Evolutionary conservation across 1,139 yeast species (phyloP), one percentile per base, ranked within the genome.

Genomic region (Suhomyces yuchorum): DNA sequence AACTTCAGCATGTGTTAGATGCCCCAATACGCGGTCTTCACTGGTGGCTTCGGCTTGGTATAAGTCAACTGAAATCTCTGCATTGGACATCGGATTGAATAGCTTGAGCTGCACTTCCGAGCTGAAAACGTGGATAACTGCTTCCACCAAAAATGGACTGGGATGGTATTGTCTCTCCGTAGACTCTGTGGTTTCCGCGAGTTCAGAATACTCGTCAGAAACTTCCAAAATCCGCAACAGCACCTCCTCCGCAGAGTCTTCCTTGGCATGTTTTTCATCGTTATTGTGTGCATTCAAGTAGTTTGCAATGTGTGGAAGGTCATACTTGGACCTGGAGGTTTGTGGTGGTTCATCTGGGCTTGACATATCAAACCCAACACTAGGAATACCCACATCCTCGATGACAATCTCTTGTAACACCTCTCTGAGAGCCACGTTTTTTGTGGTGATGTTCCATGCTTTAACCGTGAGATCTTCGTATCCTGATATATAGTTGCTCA

Each of bases 71-170:
- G 60, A 55, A 1, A 78, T 59, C 17, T 70, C 75, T 8, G 68
- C 59, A 53, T 82, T 81, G 11, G 55, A 48, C 1, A 82, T 55
- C 0, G 87, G 87, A 51, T 82, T 82, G 59, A 59, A 79, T 0
- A 81, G 63, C 1, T 73, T 71, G 43, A 81, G 56, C 53, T 81
- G 84, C 8, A 80, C 71, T 46, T 80, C 81, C 0, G 83, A 77
- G 1, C 75, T 67, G 55, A 81, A 60, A 3, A 82, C 53, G 60
- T 82, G 85, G 60, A 82, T 74, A 0, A 76, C 75, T 1, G 81
- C 70, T 7, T 71, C 76, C 2, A 75, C 46, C 8, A 81, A 56
- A 49, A 77, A 77, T 8, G 64, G 58, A 52, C 62, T 50, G 28
- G 57, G 55, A 35, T 36, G 43, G 17, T 40, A 20, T 9, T 22